Base-by-base conservation (phyloP, 2,329 filamentous ascomycete genomes). In the Chaetomiaceae sp. region DNA sequence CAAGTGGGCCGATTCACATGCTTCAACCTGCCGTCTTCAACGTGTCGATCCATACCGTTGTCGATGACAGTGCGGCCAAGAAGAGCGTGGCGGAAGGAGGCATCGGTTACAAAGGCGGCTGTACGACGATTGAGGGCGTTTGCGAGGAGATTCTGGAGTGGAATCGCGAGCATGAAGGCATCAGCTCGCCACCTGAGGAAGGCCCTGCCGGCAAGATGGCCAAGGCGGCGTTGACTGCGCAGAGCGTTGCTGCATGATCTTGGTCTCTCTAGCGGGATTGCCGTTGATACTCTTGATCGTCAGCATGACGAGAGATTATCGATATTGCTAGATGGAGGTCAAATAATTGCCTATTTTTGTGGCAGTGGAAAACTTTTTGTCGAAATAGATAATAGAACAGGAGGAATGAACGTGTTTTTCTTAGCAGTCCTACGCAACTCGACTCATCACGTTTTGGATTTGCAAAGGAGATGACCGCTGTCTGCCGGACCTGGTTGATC, bases 21-120 rank as follows among this genome's bases (percentile, higher is more conserved):
- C 56, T 77, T 33, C 74, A 77, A 62, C 74, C 73, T 10, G 65
- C 67, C 1, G 63, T 67, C 4, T 67, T 75, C 45, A 65, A 62
- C 5, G 68, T 71, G 11, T 58, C 66, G 4, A 61, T 68, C 21
- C 69, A 73, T 47, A 62, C 66, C 30, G 55, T 75, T 5, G 64
- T 70, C 4, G 68, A 71, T 33, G 71, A 75, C 51, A 59, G 58
- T 10, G 60, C 64, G 41, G 74, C 73, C 5, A 64, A 66, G 57
- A 69, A 59, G 56, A 58, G 61, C 5, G 65, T 71, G 1, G 66
- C 65, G 29, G 66, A 73, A 8, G 73, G 73, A 0, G 73, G 73
- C 0, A 56, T 77, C 25, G 75, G 72, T 10, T 76, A 76, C 45
- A 51, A 48, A 43, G 66, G 63, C 3, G 64, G 65, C 7, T 70